Base-by-base conservation (phyloP, 31 red algal genomes). In the Asparagopsis taxiformis region DNA sequence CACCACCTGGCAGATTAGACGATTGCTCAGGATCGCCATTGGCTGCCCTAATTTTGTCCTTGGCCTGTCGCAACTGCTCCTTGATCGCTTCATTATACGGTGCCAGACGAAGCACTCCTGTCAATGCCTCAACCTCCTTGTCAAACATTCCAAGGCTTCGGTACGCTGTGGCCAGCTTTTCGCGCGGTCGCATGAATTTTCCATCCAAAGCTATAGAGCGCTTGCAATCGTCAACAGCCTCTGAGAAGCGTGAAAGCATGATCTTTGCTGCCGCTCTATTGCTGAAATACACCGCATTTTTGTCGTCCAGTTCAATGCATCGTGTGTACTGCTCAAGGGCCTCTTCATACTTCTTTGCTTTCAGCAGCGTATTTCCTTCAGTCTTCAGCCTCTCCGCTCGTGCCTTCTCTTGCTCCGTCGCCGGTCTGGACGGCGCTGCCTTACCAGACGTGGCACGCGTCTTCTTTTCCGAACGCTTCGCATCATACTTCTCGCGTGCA, bases 191-290 rank as follows among this genome's bases (percentile, higher is more conserved):
- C 34, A 90, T 19, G 78, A 85, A 95, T 10, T 34, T 46, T 31
- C 28, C 55, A 46, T 95, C 84, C 37, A 84, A 36, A n/a, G 69
- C 54, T 43, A 95, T 90, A 2, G 92, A 85, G 23, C 43, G 32
- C 30, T 77, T 60, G 38, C 84, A 89, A 44, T 90, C 85, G n/a
- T 72, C 69, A 8, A 80, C 74, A 13, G 92, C 92, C 43, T 81
- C 75, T 24, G 37, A 56, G 48, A 68, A 84, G 17, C 68, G 59
- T 28, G 32, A 21, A n/a, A 90, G 65, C 62, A 79, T 51, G 52
- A 90, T 85, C n/a, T 80, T 86, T 21, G 93, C 93, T 11, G 93
- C 93, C 35, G 93, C 93, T 26, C 80, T 77, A 35, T 96, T 96
- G 66, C 74, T 86, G 24, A 74, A 72, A 64, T 90, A 96, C 51